These are phyloP conservation scores for Dactylellina drechsleri DNA, from an alignment of 2,329 filamentous ascomycete species.

Conservation along the genomic window DNA sequence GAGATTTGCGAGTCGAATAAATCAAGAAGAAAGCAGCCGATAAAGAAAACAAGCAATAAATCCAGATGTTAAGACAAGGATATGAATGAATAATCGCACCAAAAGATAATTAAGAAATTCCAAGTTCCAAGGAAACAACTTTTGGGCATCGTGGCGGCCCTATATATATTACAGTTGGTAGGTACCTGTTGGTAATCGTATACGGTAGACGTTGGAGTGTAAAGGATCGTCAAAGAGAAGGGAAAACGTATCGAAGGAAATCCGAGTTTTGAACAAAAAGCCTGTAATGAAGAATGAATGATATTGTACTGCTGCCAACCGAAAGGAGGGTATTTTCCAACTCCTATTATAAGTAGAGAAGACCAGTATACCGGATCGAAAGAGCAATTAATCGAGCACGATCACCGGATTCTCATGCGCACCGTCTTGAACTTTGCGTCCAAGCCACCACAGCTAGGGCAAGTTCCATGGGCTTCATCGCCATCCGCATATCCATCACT, in stretches of 20 bases:
- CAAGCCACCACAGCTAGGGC: slow-evolving; percentile 50
- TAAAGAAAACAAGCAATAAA: slow-evolving; percentile 10
- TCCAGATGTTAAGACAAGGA: slow-evolving; percentile 40
- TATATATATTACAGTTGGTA: slow-evolving; percentile 47
- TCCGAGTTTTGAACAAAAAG: slow-evolving; percentile 13
- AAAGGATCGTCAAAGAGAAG: slow-evolving; percentile 10
- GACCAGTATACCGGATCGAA: background rate
- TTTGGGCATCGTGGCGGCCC: slow-evolving; percentile 39
- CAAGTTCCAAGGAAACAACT: slow-evolving; percentile 31
- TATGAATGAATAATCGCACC: slow-evolving; percentile 41
- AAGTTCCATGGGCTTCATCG: slow-evolving; percentile 49
- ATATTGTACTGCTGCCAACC: background rate
- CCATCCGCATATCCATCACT: slow-evolving; percentile 50
- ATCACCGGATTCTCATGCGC: slow-evolving; percentile 49
- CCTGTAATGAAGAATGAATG: background rate
- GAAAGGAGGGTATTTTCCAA: background rate
- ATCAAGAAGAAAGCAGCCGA: slow-evolving; percentile 7
- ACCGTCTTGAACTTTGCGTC: slow-evolving; percentile 52
- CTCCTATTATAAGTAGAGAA: background rate
- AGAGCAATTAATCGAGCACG: too few relatives aligned
- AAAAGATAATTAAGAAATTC: slow-evolving; percentile 24
- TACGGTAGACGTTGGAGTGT: slow-evolving; percentile 38
- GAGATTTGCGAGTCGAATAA: background rate
- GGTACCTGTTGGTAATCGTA: slow-evolving; percentile 11
- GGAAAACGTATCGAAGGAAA: background rate